A percentile compares a stretch with the other conserved stretches of the same genome.
phyloP scores from a whole-genome alignment of 495 filamentous ascomycete species.

The Gamarada debralockiae region DNA sequence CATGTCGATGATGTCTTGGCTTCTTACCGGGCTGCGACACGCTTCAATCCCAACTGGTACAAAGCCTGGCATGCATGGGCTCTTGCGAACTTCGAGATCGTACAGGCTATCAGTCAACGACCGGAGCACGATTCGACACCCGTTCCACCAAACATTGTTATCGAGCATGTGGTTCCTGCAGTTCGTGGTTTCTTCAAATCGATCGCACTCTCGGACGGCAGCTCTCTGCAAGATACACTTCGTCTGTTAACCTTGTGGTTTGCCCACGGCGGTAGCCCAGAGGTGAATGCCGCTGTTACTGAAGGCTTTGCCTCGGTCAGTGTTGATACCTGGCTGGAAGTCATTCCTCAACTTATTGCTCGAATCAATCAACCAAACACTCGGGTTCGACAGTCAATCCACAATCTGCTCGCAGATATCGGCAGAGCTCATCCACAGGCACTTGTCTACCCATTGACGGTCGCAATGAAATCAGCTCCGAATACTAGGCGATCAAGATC shows the following conservation, averaged over 20 bases:
- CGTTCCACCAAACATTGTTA: slow-evolving; percentile 58
- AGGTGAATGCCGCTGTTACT: slow-evolving; percentile 82
- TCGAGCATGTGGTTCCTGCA: slow-evolving; percentile 89
- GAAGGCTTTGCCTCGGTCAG: slow-evolving; percentile 88
- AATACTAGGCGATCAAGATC: slow-evolving; percentile 78
- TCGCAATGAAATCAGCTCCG: slow-evolving; percentile 86
- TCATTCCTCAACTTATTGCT: slow-evolving; percentile 95
- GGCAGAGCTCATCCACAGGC: slow-evolving; percentile 93
- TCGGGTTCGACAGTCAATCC: slow-evolving; percentile 81
- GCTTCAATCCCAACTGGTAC: slow-evolving; percentile 90
- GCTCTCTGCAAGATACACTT: slow-evolving; percentile 92
- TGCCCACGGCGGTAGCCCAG: slow-evolving; percentile 79
- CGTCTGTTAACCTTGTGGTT: slow-evolving; percentile 95
- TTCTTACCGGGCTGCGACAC: slow-evolving; percentile 85
- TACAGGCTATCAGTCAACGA: slow-evolving; percentile 67
- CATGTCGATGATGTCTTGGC: slow-evolving; percentile 73
- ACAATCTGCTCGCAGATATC: slow-evolving; percentile 85
- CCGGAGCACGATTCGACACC: slow-evolving; percentile 51
- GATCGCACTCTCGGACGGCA: slow-evolving; percentile 84
- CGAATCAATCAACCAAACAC: slow-evolving; percentile 93
- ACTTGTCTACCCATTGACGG: slow-evolving; percentile 98
- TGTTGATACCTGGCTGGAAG: slow-evolving; percentile 96
- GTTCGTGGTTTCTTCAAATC: slow-evolving; percentile 94
- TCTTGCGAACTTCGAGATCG: slow-evolving; percentile 97
- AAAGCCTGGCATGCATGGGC: slow-evolving; percentile 99